Base-by-base conservation (phyloP, 176 grass and related monocot species). In the Puya raimondii region DNA sequence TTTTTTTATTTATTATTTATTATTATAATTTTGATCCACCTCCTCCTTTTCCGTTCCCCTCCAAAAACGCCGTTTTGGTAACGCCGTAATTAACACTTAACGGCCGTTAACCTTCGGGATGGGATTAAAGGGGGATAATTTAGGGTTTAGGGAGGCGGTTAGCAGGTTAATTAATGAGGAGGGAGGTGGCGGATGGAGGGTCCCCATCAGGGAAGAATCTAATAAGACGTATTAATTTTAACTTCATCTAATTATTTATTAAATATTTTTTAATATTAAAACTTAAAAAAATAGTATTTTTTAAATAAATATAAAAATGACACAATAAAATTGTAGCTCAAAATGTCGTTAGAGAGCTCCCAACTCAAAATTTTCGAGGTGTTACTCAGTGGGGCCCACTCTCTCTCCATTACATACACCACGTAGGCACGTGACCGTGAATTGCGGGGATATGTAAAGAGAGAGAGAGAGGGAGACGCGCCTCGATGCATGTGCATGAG, bases 381-480 rank as follows among this genome's bases (percentile, higher is more conserved):
- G 23, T 49, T 18, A 9, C 48, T 9, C 25, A 3, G 73, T 20
- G 54, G 77, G 87, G 3, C 74, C 77, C 66, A 58, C 26, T 26
- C 14, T 1, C 23, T 16, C 27, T 8, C 14, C 65, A 9, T 47
- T 47, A 66, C 64, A 1, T 6, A 42, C 33, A 42, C 33, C 33
- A 42, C 33, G 33, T 42, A 23, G 56, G 82, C 85, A 76, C 85
- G 83, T 86, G 48, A 64, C 78, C 83, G 86, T 81, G 63, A 82
- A 87, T 84, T 86, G 83, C 80, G 90, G 86, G 80, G 76, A 86
- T 86, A 74, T 71, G 79, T 77, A 66, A 80, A 78, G 82, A 69
- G 48, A 57, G 29, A 14, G 17, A 2, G 27, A 29, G 27, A 6
- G 4, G 29, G 29, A 33, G 29, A 33, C 29, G 29, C 33, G 33